phyloP scores from a whole-genome alignment of 192 early-diverging fungal genomes.

The Rhizophagus clarus region DNA sequence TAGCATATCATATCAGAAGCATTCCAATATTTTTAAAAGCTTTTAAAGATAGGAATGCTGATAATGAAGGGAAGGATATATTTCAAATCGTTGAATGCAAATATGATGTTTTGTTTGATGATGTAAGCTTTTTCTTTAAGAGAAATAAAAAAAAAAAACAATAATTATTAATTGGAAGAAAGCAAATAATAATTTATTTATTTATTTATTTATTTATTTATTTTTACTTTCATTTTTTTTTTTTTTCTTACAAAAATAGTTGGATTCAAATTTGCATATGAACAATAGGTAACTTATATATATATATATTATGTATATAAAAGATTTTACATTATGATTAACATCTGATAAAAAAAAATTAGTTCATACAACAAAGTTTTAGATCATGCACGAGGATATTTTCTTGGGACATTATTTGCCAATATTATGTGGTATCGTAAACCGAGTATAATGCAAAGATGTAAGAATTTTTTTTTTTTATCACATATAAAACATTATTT shows the following conservation, averaged over 20 bases:
- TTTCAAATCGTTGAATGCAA: neutral
- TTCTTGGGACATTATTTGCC: slow-evolving; percentile 32
- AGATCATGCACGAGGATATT: slow-evolving; percentile 50
- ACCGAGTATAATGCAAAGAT: neutral
- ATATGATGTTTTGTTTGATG: neutral
- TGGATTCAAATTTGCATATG: slow-evolving; percentile 25
- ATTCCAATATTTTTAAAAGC: neutral
- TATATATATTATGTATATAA: no score
- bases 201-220: neutral
- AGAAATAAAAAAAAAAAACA: no score
- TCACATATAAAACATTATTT: no score
- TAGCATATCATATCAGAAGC: neutral
- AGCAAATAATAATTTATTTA: neutral
- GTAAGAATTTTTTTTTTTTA: neutral
- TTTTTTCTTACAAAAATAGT: neutral
- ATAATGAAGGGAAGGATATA: neutral
- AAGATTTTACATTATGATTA: neutral
- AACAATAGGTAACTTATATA: slow-evolving; percentile 16
- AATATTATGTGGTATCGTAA: neutral
- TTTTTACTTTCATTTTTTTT: neutral
- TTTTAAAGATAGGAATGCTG: neutral
- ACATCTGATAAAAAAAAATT: no score
- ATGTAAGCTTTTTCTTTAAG: neutral
- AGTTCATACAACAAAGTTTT: slow-evolving; percentile 55
- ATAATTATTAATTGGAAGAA: no score